These are phyloP conservation scores for Vaccinium darrowii DNA, from an alignment of 148 eudicot genomes.

Conservation along the genomic window DNA sequence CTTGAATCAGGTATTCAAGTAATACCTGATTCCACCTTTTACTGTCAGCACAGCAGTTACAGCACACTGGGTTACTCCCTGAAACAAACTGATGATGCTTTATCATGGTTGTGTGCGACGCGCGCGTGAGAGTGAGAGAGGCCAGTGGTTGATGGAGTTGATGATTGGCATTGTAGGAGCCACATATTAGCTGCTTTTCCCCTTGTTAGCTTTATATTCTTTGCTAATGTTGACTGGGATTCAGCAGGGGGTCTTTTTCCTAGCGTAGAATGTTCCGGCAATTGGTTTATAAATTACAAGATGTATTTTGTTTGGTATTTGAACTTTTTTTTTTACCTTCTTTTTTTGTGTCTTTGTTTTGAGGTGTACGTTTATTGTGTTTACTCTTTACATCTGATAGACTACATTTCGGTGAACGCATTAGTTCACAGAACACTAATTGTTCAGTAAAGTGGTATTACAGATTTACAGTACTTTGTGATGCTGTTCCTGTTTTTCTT, in stretches of 20 bases:
- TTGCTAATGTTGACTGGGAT: slow-evolving; percentile 1
- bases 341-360: neutral
- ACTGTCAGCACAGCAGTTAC: neutral
- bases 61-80: neutral
- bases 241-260: neutral
- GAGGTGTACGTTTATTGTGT: neutral
- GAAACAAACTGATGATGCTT: neutral
- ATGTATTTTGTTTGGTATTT: neutral
- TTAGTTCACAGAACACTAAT: neutral
- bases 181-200: neutral
- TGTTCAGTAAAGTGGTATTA: neutral
- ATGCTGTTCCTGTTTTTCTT: neutral
- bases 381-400: neutral
- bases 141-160: neutral
- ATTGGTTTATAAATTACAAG: neutral
- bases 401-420: neutral
- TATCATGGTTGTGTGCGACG: neutral
- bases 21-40: neutral
- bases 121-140: neutral
- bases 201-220: neutral
- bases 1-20: neutral
- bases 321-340: neutral
- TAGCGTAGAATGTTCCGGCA: neutral
- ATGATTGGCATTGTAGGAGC: neutral
- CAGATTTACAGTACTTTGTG: neutral